Evolutionary conservation across 306 rosid genomes (phyloP).

Genomic region (Chamaecrista fasciculata): DNA sequence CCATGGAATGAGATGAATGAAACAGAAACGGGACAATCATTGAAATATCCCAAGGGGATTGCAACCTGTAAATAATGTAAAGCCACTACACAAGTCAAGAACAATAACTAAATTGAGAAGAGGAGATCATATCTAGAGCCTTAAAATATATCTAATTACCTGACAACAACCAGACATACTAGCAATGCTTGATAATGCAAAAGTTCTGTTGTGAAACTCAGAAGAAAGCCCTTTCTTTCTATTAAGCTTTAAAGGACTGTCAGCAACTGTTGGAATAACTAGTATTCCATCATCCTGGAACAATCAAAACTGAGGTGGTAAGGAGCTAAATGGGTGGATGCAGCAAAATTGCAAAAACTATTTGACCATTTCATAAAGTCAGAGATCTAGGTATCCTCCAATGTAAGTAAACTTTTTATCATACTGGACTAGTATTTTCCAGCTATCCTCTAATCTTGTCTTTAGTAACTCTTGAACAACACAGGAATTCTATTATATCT

Average conservation of each 20-base stretch:
- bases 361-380: constrained; percentile 16
- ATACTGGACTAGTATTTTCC: not conserved
- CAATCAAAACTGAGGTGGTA: constrained; percentile 21
- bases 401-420: not conserved
- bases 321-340: not conserved
- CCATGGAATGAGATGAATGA: constrained; percentile 70
- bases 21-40: constrained; percentile 60
- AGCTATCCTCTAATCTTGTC: not conserved
- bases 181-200: constrained; percentile 50
- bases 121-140: constrained; percentile 22
- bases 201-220: constrained; percentile 44
- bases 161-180: constrained; percentile 66
- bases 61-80: constrained; percentile 53
- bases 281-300: constrained; percentile 56
- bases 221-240: constrained; percentile 38
- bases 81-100: constrained; percentile 13
- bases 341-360: constrained; percentile 18
- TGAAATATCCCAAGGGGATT: constrained; percentile 68
- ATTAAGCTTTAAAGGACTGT: constrained; percentile 44
- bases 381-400: constrained; percentile 1
- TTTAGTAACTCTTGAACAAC: not conserved
- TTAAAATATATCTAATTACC: constrained; percentile 43
- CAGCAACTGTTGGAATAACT: constrained; percentile 54
- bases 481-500: not conserved
- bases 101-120: constrained; percentile 22